phyloP scores from a whole-genome alignment of 257 asterid species.

The Nicotiana sylvestris region DNA sequence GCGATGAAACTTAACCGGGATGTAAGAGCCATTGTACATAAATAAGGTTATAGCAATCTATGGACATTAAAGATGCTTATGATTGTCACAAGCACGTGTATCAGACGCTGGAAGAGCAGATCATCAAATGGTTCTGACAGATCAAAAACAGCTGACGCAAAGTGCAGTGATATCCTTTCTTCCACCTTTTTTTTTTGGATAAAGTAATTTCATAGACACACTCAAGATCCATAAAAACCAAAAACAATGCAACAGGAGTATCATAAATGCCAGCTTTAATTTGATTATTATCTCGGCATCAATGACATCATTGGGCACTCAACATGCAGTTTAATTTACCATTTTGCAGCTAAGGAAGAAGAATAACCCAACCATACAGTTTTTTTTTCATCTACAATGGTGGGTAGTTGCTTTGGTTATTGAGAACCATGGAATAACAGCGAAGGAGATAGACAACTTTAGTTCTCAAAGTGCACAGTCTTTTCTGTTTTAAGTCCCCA shows the following conservation, averaged over 20 bases:
- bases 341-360: neutral
- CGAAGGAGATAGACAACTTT: neutral
- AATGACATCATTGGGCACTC: neutral
- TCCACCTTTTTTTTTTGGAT: neutral
- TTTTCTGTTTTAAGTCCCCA: neutral
- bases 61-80: constrained; percentile 2
- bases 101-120: neutral
- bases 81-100: neutral
- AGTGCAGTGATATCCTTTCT: neutral
- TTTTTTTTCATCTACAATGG: neutral
- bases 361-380: neutral
- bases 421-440: neutral
- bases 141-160: neutral
- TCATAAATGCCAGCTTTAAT: neutral
- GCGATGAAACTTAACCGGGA: neutral
- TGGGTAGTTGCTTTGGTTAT: neutral
- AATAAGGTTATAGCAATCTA: neutral
- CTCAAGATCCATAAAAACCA: neutral
- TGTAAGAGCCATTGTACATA: neutral
- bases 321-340: neutral
- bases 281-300: neutral
- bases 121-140: neutral
- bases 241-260: neutral
- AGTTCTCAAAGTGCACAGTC: neutral
- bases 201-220: neutral